Percentiles rank a stretch among this genome's conserved stretches.
Evolutionary conservation across 148 eudicot species (phyloP).

Genomic region (Cornus suecica): DNA sequence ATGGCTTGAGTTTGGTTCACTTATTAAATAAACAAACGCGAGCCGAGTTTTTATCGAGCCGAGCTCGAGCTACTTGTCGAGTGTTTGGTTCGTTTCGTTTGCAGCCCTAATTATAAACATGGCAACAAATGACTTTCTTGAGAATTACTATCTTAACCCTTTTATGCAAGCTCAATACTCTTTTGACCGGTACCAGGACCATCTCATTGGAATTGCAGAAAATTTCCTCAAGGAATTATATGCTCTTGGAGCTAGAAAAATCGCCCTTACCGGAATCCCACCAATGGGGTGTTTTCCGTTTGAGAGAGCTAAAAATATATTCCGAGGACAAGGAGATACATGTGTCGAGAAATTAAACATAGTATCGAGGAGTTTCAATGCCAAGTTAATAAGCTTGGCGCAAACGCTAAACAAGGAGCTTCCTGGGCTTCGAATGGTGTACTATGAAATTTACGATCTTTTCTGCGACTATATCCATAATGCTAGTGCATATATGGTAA

Average conservation of each 20-base stretch:
- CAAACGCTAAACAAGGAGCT: conserved; percentile 36
- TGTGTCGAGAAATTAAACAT: conserved; percentile 51
- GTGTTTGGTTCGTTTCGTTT: too few species aligned
- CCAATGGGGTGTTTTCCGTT: conserved; percentile 84
- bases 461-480: too few species aligned
- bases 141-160: too few species aligned
- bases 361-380: conserved; percentile 55
- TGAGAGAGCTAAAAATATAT: conserved; percentile 48
- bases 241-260: conserved; percentile 55
- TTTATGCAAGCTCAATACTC: conserved; percentile 33
- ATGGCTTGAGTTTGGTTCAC: too few species aligned
- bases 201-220: conserved; percentile 33
- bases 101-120: too few species aligned
- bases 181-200: conserved; percentile 41
- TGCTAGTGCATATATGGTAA: too few species aligned
- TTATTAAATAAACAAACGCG: too few species aligned
- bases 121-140: conserved; percentile 91
- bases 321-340: conserved; percentile 16
- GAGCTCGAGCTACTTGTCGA: too few species aligned
- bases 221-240: conserved; percentile 34
- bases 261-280: conserved; percentile 48
- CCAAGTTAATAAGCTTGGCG: conserved; percentile 34
- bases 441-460: conserved; percentile 14
- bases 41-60: too few species aligned
- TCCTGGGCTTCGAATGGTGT: conserved; percentile 15